Percentiles rank a stretch among this genome's conserved stretches.
These are phyloP conservation scores for Melanogaster broomeanus DNA, from an alignment of 768 basidiomycete genomes.

Conservation along the genomic window DNA sequence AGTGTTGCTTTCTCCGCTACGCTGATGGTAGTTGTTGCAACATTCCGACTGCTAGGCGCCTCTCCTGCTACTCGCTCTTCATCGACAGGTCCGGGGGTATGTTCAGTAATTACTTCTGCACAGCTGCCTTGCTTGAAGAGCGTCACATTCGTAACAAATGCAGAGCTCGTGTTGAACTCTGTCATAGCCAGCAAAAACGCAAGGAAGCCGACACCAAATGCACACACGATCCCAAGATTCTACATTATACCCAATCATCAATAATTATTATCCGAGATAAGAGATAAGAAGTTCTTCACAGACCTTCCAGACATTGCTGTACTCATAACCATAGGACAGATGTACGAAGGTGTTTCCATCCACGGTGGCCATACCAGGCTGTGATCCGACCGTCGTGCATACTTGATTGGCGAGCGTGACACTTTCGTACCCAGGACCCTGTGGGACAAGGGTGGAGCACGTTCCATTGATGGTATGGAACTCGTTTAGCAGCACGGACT, in stretches of 20 bases:
- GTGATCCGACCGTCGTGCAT: slow-evolving; percentile 70
- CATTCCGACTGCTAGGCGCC: no score
- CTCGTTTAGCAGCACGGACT: slow-evolving; percentile 77
- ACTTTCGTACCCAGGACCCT: slow-evolving; percentile 66
- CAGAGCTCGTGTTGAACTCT: slow-evolving; percentile 46
- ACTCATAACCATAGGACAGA: slow-evolving; percentile 43
- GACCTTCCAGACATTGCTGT: slow-evolving; percentile 51
- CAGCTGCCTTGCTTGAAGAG: slow-evolving; percentile 65
- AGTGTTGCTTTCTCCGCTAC: no score
- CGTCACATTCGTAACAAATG: slow-evolving; percentile 43
- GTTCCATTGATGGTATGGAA: slow-evolving; percentile 68
- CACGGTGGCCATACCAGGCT: slow-evolving; percentile 60
- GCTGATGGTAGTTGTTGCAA: no score
- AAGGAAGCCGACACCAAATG: slow-evolving; percentile 63
- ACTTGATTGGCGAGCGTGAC: slow-evolving; percentile 67
- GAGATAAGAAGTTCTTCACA: no score
- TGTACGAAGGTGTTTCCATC: slow-evolving; percentile 58
- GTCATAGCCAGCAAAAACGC: slow-evolving; percentile 57
- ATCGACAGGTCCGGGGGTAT: no score
- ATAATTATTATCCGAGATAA: no score
- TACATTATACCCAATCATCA: slow-evolving; percentile 24
- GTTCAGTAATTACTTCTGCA: not conserved
- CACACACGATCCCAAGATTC: slow-evolving; percentile 72
- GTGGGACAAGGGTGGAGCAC: slow-evolving; percentile 61
- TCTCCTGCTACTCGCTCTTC: slow-evolving; percentile 30